Base-by-base conservation (phyloP, 306 rosid genomes). In the Ziziphus jujuba region DNA sequence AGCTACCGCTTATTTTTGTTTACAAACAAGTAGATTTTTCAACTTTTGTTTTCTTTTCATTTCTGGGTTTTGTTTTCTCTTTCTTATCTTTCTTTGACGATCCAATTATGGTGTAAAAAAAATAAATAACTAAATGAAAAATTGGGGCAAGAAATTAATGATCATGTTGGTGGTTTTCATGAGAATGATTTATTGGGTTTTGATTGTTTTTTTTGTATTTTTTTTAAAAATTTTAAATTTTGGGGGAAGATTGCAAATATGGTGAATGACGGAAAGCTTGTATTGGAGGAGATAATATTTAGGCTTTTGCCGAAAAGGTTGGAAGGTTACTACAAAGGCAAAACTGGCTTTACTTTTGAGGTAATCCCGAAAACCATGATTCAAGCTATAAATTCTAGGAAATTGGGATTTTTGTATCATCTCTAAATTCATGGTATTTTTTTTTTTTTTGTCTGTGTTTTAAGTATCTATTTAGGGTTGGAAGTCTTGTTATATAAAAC, bases 321-420 rank as follows among this genome's bases (percentile, higher is more conserved):
- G 51, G 97, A 93, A 62, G 97, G 97, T 48, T 87, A 77, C 77
- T 73, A 40, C 60, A 87, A 84, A 70, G 97, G 97, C 21, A 97
- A 93, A 83, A 84, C 81, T 51, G 96, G 99, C 2, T 93, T 93
- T 83, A 93, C 90, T 79, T 87, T 93, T 8, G 96, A 88, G 77
- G 99, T 97, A 62, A 83, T 93, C 71, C 99, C 99, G 48, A 81
- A 92, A 72, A 78, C 95, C n/a, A 88, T 85, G 79, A 75, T 79
- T 9, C 97, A 93, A 88, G 99, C 99, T 54, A 96, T 88, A 73
- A 80, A 95, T 81, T 67, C 57, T 57, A 22, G 66, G 61, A 19
- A 8, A 12, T 2, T 48, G 6, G 31, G 4, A 36, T 36, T 36
- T 36, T 1, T 35, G n/a, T n/a, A n/a, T n/a, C n/a, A n/a, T n/a